phyloP scores from a whole-genome alignment of 1,284 basidiomycete species.

The Naganishia albida region DNA sequence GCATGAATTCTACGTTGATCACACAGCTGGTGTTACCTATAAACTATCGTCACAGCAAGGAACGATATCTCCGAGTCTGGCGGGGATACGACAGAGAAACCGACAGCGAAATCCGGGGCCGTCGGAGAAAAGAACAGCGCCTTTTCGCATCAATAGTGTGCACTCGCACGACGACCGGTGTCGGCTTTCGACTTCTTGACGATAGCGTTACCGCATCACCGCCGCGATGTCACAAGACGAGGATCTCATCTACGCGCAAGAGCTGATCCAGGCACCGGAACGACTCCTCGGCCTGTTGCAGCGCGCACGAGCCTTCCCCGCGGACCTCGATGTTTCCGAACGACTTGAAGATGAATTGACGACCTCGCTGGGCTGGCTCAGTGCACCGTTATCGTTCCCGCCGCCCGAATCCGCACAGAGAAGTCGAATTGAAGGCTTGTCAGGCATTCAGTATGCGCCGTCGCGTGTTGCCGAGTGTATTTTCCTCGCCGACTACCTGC shows the following conservation, averaged over 20 bases:
- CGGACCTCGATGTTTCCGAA: slow-evolving; percentile 23
- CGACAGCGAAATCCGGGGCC: not conserved
- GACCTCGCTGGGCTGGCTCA: slow-evolving; percentile 15
- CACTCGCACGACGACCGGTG: not conserved
- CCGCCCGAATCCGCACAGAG: slow-evolving; percentile 26
- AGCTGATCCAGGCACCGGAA: slow-evolving; percentile 16
- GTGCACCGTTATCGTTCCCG: slow-evolving; percentile 18
- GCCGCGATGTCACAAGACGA: slow-evolving; percentile 14
- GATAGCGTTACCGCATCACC: not conserved
- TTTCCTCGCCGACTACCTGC: slow-evolving; percentile 31
- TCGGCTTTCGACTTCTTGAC: slow-evolving; percentile 1
- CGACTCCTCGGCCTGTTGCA: slow-evolving; percentile 18
- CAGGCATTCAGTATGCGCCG: slow-evolving; percentile 16
- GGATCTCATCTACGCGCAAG: slow-evolving; percentile 7
- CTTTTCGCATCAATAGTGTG: not conserved
- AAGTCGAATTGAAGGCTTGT: slow-evolving; percentile 19
- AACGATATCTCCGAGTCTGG: too few relatives aligned
- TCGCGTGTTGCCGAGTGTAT: slow-evolving; percentile 22
- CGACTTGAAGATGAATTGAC: slow-evolving; percentile 21
- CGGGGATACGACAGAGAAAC: too few relatives aligned
- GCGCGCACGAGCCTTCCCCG: slow-evolving; percentile 5
- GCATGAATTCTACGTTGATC: too few relatives aligned
- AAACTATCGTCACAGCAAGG: too few relatives aligned
- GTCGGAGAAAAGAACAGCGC: not conserved
- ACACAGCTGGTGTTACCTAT: too few relatives aligned